Conservation (phyloP, 805 yeast genomes). For the Tetrapisispora phaffii region DNA sequence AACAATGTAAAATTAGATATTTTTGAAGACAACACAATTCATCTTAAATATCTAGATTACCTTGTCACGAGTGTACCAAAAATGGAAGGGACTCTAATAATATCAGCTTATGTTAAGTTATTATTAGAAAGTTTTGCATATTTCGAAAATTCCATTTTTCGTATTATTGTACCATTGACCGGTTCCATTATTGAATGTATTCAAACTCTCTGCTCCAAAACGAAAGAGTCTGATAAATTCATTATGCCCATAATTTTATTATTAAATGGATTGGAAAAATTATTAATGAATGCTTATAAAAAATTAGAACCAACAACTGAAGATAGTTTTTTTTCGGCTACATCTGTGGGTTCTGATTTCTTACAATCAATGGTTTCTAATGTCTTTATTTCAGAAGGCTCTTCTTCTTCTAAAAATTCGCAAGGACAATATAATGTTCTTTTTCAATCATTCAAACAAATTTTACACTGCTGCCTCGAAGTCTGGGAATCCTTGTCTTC, state of each 20-base stretch:
- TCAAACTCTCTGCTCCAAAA: conserved; percentile 12
- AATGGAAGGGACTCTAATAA: conserved; percentile 33
- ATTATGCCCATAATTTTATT: conserved; percentile 37
- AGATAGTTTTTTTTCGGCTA: conserved; percentile 13
- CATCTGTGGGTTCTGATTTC: conserved; percentile 19
- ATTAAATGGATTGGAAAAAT: conserved; percentile 54
- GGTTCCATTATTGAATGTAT: conserved; percentile 33
- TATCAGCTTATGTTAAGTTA: conserved; percentile 33
- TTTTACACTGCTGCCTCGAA: conserved; percentile 42
- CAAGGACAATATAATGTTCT: conserved; percentile 42
- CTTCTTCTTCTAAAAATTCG: conserved; percentile 32
- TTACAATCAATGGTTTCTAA: conserved; percentile 28
- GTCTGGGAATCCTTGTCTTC: conserved; percentile 55
- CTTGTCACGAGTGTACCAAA: conserved; percentile 40
- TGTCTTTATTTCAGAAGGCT: conserved; percentile 23
- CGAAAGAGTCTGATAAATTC: conserved; percentile 31
- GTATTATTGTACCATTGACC: conserved; percentile 44
- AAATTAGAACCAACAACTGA: conserved; percentile 34
- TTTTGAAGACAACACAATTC: conserved; percentile 26
- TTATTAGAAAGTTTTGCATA: conserved; percentile 43
- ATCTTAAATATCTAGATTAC: conserved; percentile 34
- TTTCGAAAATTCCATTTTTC: conserved; percentile 43
- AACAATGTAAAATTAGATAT: conserved; percentile 25
- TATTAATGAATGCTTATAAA: conserved; percentile 49
- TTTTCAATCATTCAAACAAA: conserved; percentile 51